Evolutionary conservation across 2,329 filamentous ascomycete species (phyloP).

Genomic region (Verticillium tricorpus): DNA sequence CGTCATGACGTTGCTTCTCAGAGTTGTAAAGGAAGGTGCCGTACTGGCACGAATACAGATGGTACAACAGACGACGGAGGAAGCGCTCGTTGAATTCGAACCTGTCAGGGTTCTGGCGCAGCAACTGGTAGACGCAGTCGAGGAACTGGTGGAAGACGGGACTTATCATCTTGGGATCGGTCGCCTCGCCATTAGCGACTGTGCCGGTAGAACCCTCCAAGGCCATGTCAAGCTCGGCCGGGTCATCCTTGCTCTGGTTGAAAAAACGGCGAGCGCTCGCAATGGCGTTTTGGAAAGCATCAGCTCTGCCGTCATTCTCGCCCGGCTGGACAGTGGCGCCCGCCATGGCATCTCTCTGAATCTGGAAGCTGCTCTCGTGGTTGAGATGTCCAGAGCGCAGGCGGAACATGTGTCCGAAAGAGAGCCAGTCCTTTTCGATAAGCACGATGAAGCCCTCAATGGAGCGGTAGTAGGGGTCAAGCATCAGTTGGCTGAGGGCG

Average conservation of each 20-base stretch:
- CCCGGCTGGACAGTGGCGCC: conserved; percentile 59
- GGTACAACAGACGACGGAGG: conserved; percentile 81
- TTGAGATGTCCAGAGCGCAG: conserved; percentile 84
- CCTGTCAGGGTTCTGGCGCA: conserved; percentile 77
- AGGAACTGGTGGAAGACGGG: conserved; percentile 98
- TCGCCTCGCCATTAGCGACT: conserved; percentile 57
- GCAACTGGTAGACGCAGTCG: conserved; percentile 86
- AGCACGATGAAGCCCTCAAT: conserved; percentile 91
- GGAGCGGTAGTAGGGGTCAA: conserved; percentile 93
- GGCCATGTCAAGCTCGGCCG: conserved; percentile 55
- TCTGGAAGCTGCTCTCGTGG: conserved; percentile 89
- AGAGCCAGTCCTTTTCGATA: conserved; percentile 96
- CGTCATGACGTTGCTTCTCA: conserved; percentile 79
- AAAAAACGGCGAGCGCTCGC: conserved; percentile 86
- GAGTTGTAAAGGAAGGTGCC: conserved; percentile 95
- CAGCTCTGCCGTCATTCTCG: conserved; percentile 56
- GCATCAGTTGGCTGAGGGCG: conserved; percentile 83
- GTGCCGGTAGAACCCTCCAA: conserved; percentile 33
- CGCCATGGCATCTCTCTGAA: conserved; percentile 74
- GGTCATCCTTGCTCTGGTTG: conserved; percentile 67
- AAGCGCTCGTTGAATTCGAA: conserved; percentile 98
- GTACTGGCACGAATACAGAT: conserved; percentile 93
- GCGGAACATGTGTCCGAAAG: conserved; percentile 96
- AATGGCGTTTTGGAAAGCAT: conserved; percentile 81
- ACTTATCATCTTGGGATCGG: conserved; percentile 83